Evolutionary conservation across 148 eudicot genomes (phyloP).

Genomic region (Silene uniflora): DNA sequence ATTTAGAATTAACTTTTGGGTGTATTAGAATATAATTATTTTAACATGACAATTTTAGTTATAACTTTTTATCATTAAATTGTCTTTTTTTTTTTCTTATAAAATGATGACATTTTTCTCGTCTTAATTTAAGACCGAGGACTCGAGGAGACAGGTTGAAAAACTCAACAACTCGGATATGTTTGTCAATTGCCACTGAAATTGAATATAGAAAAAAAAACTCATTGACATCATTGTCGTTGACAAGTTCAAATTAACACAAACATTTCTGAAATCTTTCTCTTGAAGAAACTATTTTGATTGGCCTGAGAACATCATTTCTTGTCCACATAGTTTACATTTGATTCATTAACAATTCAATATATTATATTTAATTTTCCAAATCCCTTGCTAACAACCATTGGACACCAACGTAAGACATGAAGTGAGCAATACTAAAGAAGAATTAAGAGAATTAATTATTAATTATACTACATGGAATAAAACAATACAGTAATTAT

Average conservation of each 20-base stretch:
- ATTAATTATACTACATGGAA: too few species aligned
- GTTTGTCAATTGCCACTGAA: neutral
- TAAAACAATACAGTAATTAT: too few species aligned
- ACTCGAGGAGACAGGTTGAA: too few species aligned
- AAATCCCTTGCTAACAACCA: neutral
- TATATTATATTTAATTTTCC: too few species aligned
- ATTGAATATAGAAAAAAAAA: neutral
- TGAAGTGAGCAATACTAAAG: neutral
- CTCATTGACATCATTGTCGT: neutral
- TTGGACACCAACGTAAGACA: slow-evolving; percentile 3
- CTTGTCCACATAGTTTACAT: neutral
- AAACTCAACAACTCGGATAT: neutral
- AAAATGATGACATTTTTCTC: too few species aligned
- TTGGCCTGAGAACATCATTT: neutral
- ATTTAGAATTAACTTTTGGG: neutral
- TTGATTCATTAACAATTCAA: too few species aligned
- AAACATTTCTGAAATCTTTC: neutral
- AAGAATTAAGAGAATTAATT: neutral
- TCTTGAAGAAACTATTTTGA: neutral
- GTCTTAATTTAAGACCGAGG: too few species aligned
- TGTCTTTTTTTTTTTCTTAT: too few species aligned
- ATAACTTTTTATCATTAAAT: too few species aligned
- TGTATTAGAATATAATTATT: too few species aligned
- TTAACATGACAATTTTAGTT: too few species aligned
- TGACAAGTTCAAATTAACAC: neutral